Percentiles rank a stretch among this genome's conserved stretches.
These are phyloP conservation scores for Colletotrichum sp. DNA, from an alignment of 2,329 filamentous ascomycete genomes.

Conservation along the genomic window DNA sequence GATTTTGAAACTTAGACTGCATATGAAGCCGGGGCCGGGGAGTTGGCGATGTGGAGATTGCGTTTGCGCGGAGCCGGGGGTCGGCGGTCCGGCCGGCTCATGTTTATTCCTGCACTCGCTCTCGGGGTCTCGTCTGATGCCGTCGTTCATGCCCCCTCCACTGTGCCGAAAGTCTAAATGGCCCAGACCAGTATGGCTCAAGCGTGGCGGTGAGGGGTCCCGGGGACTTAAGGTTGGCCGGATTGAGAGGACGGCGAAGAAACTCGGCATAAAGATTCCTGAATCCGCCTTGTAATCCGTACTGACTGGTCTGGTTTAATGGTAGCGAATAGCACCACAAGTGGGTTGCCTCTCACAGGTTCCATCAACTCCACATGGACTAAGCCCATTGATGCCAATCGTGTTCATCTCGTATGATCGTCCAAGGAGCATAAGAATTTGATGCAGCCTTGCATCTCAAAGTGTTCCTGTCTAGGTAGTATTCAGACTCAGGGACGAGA, in stretches of 20 bases:
- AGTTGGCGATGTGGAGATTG: not conserved
- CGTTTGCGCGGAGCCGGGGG: not conserved
- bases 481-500: not conserved
- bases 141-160: conserved; percentile 13
- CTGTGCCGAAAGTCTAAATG: conserved; percentile 2
- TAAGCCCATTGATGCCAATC: not conserved
- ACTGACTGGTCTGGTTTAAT: not conserved
- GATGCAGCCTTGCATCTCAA: not conserved
- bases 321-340: not conserved
- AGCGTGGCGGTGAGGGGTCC: not conserved
- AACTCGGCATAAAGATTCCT: not conserved
- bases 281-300: not conserved
- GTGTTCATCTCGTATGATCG: not conserved
- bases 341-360: not conserved
- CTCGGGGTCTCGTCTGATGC: conserved; percentile 3
- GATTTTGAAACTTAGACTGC: not conserved
- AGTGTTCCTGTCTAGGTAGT: not conserved
- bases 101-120: not conserved
- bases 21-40: not conserved
- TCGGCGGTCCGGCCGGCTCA: not conserved
- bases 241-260: not conserved
- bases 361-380: not conserved
- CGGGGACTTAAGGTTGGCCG: not conserved
- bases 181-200: not conserved
- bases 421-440: not conserved